A percentile compares a stretch with the other conserved stretches of the same genome.
phyloP scores from a whole-genome alignment of 352 stramenopile genomes.

The Blastocystis sp. region DNA sequence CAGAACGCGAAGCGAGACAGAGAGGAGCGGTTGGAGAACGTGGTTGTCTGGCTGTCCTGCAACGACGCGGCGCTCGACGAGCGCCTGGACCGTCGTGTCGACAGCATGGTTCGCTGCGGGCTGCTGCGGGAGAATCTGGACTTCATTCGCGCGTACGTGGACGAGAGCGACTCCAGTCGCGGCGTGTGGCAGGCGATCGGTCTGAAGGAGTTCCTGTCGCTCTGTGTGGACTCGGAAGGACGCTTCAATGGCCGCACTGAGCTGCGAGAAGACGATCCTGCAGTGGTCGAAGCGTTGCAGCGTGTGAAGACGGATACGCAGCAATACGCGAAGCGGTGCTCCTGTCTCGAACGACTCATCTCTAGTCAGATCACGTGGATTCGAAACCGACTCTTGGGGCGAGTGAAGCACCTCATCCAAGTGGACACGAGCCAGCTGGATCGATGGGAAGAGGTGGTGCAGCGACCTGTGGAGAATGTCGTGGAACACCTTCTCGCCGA shows the following conservation, averaged over 20 bases:
- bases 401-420: slow-evolving; percentile 77
- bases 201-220: slow-evolving; percentile 81
- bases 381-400: slow-evolving; percentile 76
- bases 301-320: slow-evolving; percentile 75
- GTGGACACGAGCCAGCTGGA: slow-evolving; percentile 75
- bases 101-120: slow-evolving; percentile 73
- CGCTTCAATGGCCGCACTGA: slow-evolving; percentile 42
- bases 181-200: slow-evolving; percentile 80
- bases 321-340: slow-evolving; percentile 73
- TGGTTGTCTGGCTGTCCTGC: slow-evolving; percentile 77
- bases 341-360: background rate
- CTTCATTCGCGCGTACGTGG: slow-evolving; percentile 68
- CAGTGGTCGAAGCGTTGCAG: slow-evolving; percentile 71
- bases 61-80: slow-evolving; percentile 70
- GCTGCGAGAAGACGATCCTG: background rate
- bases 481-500: slow-evolving; percentile 67
- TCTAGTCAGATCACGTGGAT: slow-evolving; percentile 78
- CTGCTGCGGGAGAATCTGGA: slow-evolving; percentile 73
- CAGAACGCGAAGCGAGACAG: slow-evolving; percentile 73
- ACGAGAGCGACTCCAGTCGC: slow-evolving; percentile 62
- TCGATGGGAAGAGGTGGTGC: slow-evolving; percentile 70
- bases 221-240: slow-evolving; percentile 71
- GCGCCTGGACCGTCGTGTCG: slow-evolving; percentile 72
- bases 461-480: slow-evolving; percentile 72
- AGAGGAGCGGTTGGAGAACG: slow-evolving; percentile 70